A percentile compares a stretch with the other conserved stretches of the same genome.
phyloP scores from a whole-genome alignment of 345 rosid genomes.

The Eucalyptus sideroxylon region DNA sequence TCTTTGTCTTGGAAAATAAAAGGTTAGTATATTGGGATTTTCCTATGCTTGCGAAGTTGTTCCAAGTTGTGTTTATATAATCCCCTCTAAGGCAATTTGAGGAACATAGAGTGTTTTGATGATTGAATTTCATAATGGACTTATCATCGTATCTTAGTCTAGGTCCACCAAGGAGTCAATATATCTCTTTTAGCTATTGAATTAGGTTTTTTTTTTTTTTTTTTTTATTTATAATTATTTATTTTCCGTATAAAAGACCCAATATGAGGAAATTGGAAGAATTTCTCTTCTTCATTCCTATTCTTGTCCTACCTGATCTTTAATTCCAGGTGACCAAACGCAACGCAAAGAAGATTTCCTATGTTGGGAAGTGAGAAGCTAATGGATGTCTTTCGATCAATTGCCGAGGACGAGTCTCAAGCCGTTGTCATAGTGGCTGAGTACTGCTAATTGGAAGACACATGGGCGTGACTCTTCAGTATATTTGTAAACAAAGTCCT shows the following conservation, averaged over 20 bases:
- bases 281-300: neutral
- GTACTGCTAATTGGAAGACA: neutral
- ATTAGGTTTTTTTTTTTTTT: neutral
- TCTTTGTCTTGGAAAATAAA: neutral
- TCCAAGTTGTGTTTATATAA: neutral
- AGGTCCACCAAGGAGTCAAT: neutral
- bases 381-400: neutral
- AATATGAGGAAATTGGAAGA: neutral
- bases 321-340: neutral
- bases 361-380: neutral
- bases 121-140: neutral
- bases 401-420: neutral
- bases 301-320: neutral
- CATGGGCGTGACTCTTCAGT: neutral
- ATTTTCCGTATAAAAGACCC: neutral
- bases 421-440: neutral
- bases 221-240: too few species aligned
- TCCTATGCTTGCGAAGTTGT: neutral
- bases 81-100: neutral
- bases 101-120: neutral
- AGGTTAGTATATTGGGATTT: neutral
- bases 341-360: neutral
- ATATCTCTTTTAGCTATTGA: neutral
- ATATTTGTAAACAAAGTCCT: neutral
- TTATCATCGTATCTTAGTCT: neutral